phyloP scores from a whole-genome alignment of 1,284 basidiomycete genomes.

The Trametes hirsuta region DNA sequence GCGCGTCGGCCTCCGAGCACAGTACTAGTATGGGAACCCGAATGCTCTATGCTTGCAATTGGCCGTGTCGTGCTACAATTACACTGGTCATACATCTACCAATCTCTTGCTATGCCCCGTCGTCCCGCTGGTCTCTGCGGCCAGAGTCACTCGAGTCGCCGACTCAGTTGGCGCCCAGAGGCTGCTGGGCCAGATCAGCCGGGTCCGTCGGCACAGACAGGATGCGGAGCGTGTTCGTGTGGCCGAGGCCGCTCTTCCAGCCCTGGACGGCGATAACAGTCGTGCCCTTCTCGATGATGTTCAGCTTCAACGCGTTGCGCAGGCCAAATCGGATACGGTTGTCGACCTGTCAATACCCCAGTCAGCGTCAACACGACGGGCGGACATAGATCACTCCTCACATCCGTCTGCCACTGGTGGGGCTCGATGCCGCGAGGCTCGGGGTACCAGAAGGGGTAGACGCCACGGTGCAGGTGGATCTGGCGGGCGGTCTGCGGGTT shows the following conservation, averaged over 20 bases:
- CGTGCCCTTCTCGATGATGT: conserved; percentile 88
- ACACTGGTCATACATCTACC: conserved; percentile 23
- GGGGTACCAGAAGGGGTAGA: conserved; percentile 97
- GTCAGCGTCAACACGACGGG: conserved; percentile 31
- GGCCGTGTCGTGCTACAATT: conserved; percentile 15
- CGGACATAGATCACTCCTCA: conserved; percentile 36
- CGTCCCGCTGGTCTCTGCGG: not conserved
- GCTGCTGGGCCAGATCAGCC: conserved; percentile 82
- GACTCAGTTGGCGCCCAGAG: conserved; percentile 45
- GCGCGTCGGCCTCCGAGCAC: not conserved
- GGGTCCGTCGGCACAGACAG: conserved; percentile 84
- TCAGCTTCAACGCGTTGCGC: conserved; percentile 83
- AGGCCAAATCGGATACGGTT: conserved; percentile 92
- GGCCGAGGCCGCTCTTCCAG: conserved; percentile 97
- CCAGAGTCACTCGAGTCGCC: not conserved
- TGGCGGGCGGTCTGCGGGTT: conserved; percentile 96
- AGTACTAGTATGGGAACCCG: not conserved
- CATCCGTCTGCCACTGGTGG: conserved; percentile 98
- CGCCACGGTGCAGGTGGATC: conserved; percentile 95
- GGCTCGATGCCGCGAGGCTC: conserved; percentile 87
- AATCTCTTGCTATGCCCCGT: not conserved
- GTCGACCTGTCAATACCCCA: conserved; percentile 59
- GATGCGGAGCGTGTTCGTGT: conserved; percentile 85
- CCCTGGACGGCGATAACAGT: conserved; percentile 97
- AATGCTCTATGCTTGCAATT: conserved; percentile 15